These are phyloP conservation scores for Magnolia officinalis DNA, from an alignment of 164 flowering plant genomes.

Conservation along the genomic window DNA sequence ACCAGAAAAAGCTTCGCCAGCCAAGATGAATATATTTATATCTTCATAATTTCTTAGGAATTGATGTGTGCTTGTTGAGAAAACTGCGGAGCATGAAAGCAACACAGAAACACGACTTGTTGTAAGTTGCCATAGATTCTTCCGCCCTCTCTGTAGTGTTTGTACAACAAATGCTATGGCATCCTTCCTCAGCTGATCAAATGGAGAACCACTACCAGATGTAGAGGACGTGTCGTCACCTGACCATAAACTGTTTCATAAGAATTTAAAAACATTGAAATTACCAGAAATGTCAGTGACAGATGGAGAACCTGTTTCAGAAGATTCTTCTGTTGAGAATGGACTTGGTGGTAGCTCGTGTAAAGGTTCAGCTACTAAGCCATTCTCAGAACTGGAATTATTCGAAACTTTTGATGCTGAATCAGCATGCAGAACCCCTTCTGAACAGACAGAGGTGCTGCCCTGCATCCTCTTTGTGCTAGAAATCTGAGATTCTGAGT, in stretches of 20 bases:
- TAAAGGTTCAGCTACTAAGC: constrained; percentile 22
- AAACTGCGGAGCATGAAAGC: constrained; percentile 74
- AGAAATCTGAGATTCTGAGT: constrained; percentile 24
- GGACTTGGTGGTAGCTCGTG: constrained; percentile 18
- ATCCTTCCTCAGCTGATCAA: constrained; percentile 83
- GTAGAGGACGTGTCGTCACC: constrained; percentile 21
- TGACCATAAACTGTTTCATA: not conserved
- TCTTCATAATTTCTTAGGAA: constrained; percentile 90
- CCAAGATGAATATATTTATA: constrained; percentile 72
- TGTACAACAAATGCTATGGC: constrained; percentile 72
- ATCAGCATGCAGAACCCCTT: constrained; percentile 25
- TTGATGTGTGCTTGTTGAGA: constrained; percentile 86
- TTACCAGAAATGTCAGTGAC: constrained; percentile 21
- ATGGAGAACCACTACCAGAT: constrained; percentile 80
- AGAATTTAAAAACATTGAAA: not conserved
- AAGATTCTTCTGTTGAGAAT: constrained; percentile 19
- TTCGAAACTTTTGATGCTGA: constrained; percentile 17
- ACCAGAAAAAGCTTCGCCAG: constrained; percentile 98
- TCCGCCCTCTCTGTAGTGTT: constrained; percentile 79
- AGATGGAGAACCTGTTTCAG: constrained; percentile 11
- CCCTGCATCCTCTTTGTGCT: constrained; percentile 21
- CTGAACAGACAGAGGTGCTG: constrained; percentile 19
- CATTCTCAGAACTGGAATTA: constrained; percentile 20
- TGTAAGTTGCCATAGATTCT: constrained; percentile 93
- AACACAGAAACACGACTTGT: constrained; percentile 83